Evolutionary conservation across 1,284 basidiomycete genomes (phyloP), one percentile per base, ranked within the genome.

Genomic region (Cryptococcus wingfieldii): DNA sequence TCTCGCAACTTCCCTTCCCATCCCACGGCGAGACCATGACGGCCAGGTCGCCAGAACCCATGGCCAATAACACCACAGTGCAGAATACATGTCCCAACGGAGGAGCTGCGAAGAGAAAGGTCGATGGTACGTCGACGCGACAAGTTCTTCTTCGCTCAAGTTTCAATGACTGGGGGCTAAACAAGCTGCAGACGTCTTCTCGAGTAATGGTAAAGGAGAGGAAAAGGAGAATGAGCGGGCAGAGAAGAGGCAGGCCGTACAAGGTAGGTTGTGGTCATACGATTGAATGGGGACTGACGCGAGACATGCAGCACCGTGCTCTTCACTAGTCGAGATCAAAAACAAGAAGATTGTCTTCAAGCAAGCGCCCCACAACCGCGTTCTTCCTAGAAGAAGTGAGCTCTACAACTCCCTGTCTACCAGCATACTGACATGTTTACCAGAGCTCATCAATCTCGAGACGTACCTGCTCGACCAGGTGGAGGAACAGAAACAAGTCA

Each of bases 331-430:
- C 8, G 61, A 71, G 59, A 53, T 71, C 27, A 65, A 64, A 46
- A 63, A 63, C 5, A 59, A 64, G 6, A 68, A 67, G 50, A 43
- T 71, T 41, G 28, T 67, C 16, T 66, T 68, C 57, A 57, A 61
- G 34, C 69, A 73, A 51, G 53, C 58, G 0, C 38, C 62, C 38
- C 50, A 53, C 25, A 28, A 19, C 44, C 60, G 51, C 45, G 49
- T 58, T 44, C 27, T 62, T 8, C 64, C 69, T 2, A 56, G 63
- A 18, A 59, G 66, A 55, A 61, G 70, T 69, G 52, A 60, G 70
- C 60, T 39, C 31, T 46, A 12, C 12, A 23, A 13, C 14, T 44
- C 25, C 27, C 28, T 31, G 42, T 3, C 37, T n/a, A 16, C 16
- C 41, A 43, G 39, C 19, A 34, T 34, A 16, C 18, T 48, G 23